Conservation (phyloP, 495 filamentous ascomycete species). For the Halenospora varia region DNA sequence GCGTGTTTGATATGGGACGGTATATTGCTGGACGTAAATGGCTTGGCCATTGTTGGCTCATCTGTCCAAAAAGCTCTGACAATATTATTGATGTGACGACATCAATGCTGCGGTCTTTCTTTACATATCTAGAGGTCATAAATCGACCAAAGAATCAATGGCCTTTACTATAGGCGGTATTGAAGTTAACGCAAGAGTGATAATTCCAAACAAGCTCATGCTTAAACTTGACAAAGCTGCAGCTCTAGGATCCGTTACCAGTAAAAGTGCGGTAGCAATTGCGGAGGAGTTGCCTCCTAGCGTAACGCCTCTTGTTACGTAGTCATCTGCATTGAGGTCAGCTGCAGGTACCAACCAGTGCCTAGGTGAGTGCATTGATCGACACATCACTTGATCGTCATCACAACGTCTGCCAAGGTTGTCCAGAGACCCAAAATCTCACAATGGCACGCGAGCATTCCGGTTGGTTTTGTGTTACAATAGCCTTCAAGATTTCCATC, state of each 20-base stretch:
- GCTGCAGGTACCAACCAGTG: slow-evolving; percentile 3
- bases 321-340: slow-evolving; percentile 40
- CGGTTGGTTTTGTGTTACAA: background rate
- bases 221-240: slow-evolving; percentile 49
- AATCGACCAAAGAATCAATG: slow-evolving; percentile 35
- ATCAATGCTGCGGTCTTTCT: background rate
- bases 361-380: background rate
- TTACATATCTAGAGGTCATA: slow-evolving; percentile 17
- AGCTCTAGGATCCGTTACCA: slow-evolving; percentile 47
- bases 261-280: slow-evolving; percentile 47
- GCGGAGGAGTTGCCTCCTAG: slow-evolving; percentile 50
- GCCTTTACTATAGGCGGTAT: slow-evolving; percentile 38
- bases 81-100: slow-evolving; percentile 2
- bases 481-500: too few relatives aligned
- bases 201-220: slow-evolving; percentile 52
- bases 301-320: slow-evolving; percentile 51
- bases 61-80: background rate
- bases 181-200: slow-evolving; percentile 46
- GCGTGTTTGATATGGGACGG: slow-evolving; percentile 5
- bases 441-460: background rate
- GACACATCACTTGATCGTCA: background rate
- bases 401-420: background rate
- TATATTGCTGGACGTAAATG: slow-evolving; percentile 5
- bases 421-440: background rate
- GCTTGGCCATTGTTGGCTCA: background rate